Percentiles rank a stretch among this genome's conserved stretches.
These are phyloP conservation scores for Nitzschia sp. DNA, from an alignment of 108 stramenopile genomes.

Conservation along the genomic window DNA sequence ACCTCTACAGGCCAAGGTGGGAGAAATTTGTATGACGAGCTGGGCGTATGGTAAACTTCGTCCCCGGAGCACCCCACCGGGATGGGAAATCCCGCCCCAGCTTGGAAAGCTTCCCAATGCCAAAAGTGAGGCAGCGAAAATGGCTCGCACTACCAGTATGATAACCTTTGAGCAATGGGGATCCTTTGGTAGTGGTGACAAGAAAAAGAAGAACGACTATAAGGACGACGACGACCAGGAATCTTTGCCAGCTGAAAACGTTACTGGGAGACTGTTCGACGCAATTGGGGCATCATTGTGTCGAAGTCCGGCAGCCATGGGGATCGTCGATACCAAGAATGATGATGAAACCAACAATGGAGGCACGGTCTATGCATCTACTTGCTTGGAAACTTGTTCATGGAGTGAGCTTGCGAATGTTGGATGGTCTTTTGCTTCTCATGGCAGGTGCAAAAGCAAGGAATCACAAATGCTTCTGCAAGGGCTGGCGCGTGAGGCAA, in stretches of 20 bases:
- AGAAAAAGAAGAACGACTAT: neutral
- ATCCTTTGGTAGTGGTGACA: conserved; percentile 9
- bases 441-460: conserved; percentile 52
- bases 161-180: conserved; percentile 51
- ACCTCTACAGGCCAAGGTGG: conserved; percentile 27
- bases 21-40: conserved; percentile 74
- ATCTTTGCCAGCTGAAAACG: neutral
- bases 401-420: conserved; percentile 80
- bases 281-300: conserved; percentile 61
- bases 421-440: conserved; percentile 80
- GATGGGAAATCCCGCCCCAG: conserved; percentile 69
- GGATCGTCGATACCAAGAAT: conserved; percentile 6
- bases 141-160: neutral
- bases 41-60: conserved; percentile 74
- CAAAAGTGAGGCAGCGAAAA: conserved; percentile 5
- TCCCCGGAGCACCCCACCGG: conserved; percentile 64
- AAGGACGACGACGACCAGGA: neutral
- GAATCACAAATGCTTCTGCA: conserved; percentile 52
- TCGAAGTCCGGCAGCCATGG: conserved; percentile 33
- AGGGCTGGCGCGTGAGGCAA: conserved; percentile 52
- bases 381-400: conserved; percentile 42
- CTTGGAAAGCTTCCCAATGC: conserved; percentile 30
- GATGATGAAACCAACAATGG: neutral
- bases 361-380: neutral
- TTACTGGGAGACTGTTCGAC: conserved; percentile 48